Base-by-base conservation (phyloP, 305 asterid genomes). In the Solanum aculeatissimum region DNA sequence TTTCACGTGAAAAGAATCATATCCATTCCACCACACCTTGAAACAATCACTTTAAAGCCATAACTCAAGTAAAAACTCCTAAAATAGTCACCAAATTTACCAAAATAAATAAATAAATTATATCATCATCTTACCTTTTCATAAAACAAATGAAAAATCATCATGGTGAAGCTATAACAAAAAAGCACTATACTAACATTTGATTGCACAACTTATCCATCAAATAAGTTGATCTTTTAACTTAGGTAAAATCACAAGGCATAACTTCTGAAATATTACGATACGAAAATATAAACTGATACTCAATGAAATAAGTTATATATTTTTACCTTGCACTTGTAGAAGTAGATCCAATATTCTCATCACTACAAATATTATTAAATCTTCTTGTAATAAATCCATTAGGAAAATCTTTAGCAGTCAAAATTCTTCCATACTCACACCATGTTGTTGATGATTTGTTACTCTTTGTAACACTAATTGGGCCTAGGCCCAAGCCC, bases 271-370 rank as follows among this genome's bases (percentile, higher is more conserved):
- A 58, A 9, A 58, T 58, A 58, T 58, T 58, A 58, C 3, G 16
- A 21, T 58, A 21, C 16, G 0, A 58, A 58, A 58, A 58, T 0
- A 58, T 58, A 58, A 21, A 58, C 3, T 9, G 21, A 58, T 58
- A 0, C 14, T 2, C 0, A 58, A 58, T 3, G 0, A 58, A 58
- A 40, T 21, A 58, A 58, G 15, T 58, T 58, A 58, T 58, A 32
- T 32, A 32, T 35, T 58, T 58, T 58, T 58, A 58, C 98, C 98
- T 90, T 87, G 87, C 87, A 83, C 88, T 89, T 90, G 93, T 47
- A 35, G 85, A 83, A 90, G 87, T 86, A 85, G 93, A 88, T 66
- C 87, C 95, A 83, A 51, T 82, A 45, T 75, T 90, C 65, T 66
- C 74, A 32, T 66, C 86, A 81, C 80, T 69, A 84, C 87, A 89